Evolutionary conservation across 768 basidiomycete species (phyloP).

Genomic region (Flagelloscypha sp.): DNA sequence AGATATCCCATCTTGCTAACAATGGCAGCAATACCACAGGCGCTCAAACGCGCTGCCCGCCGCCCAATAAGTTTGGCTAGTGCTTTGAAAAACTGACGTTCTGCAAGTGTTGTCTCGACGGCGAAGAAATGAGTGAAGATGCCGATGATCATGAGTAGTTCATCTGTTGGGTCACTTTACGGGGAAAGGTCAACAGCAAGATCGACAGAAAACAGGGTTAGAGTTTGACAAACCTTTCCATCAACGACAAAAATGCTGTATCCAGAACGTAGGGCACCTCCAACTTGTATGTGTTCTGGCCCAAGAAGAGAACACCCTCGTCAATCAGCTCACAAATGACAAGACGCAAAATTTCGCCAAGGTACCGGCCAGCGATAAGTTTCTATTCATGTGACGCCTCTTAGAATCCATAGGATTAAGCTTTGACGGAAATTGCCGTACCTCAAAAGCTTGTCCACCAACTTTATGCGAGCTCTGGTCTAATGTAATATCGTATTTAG

Average conservation of each 20-base stretch:
- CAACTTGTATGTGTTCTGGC: constrained; percentile 97
- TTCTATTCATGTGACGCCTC: constrained; percentile 39
- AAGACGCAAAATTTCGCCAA: constrained; percentile 94
- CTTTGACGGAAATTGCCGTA: constrained; percentile 17
- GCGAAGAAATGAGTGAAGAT: constrained; percentile 97
- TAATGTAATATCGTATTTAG: constrained; percentile 87
- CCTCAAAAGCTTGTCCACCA: constrained; percentile 89
- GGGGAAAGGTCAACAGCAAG: not conserved
- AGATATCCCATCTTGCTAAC: constrained; percentile 92
- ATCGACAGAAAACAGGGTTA: not conserved
- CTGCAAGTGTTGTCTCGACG: constrained; percentile 90
- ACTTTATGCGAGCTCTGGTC: constrained; percentile 97
- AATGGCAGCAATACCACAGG: constrained; percentile 95
- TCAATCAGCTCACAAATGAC: constrained; percentile 94
- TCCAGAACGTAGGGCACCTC: constrained; percentile 90
- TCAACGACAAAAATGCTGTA: constrained; percentile 92
- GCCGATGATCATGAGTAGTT: constrained; percentile 92
- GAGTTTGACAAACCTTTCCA: constrained; percentile 68
- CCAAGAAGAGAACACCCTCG: constrained; percentile 93
- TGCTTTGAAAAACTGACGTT: constrained; percentile 95
- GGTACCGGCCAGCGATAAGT: constrained; percentile 92
- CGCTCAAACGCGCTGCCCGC: constrained; percentile 82
- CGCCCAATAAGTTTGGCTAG: constrained; percentile 84
- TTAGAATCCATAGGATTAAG: not conserved
- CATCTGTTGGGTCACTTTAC: constrained; percentile 91